Conservation (phyloP, 306 rosid species). For the Glycyrrhiza uralensis region DNA sequence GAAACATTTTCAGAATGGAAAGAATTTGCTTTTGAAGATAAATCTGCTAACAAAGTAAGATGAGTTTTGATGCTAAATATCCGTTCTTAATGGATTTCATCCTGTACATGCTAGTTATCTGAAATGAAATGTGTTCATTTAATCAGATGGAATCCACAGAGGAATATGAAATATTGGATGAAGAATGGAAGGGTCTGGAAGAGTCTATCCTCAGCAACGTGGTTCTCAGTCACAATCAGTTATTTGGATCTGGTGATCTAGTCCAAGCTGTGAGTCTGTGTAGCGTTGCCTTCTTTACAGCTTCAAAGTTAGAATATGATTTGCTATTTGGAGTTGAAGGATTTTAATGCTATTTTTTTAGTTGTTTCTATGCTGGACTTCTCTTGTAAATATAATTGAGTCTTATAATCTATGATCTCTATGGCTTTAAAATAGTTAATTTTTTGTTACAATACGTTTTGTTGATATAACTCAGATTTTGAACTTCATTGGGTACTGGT, state of each 20-base stretch:
- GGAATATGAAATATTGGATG: constrained; percentile 52
- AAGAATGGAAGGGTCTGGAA: constrained; percentile 66
- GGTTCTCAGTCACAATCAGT: constrained; percentile 56
- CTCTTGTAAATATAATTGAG: neutral
- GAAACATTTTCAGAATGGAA: constrained; percentile 67
- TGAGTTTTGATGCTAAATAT: neutral
- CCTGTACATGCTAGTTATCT: neutral
- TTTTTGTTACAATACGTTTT: neutral
- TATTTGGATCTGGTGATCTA: constrained; percentile 73
- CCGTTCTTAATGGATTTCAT: neutral
- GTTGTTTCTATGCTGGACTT: neutral
- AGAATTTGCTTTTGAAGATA: constrained; percentile 48
- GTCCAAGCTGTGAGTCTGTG: constrained; percentile 54
- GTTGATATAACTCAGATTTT: neutral
- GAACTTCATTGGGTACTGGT: neutral
- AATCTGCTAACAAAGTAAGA: constrained; percentile 31
- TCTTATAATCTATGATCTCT: neutral
- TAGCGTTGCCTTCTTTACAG: neutral
- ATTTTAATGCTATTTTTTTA: neutral
- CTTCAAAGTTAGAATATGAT: neutral
- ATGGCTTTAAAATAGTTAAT: neutral
- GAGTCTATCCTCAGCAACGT: constrained; percentile 54
- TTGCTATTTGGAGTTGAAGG: neutral
- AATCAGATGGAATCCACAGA: constrained; percentile 52
- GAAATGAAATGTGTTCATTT: constrained; percentile 6